A percentile compares a stretch with the other conserved stretches of the same genome.
Conservation (phyloP, 129 eudicot species). For the Centella asiatica region DNA sequence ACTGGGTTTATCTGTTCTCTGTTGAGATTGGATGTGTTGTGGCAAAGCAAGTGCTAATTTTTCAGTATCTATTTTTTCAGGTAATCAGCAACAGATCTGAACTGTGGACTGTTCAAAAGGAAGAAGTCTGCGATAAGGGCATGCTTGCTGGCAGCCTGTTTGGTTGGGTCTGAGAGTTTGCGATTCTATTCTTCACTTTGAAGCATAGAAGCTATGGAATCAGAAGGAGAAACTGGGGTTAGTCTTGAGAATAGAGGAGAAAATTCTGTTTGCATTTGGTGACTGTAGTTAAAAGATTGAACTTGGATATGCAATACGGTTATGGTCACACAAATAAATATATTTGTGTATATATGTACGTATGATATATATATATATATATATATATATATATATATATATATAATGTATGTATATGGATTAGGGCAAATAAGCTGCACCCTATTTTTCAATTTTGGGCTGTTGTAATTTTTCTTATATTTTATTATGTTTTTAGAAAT, state of each 20-base stretch:
- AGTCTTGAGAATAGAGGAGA: constrained; percentile 4
- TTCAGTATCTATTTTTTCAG: neutral
- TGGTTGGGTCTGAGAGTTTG: neutral
- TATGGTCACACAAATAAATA: too few relatives aligned
- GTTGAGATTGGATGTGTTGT: neutral
- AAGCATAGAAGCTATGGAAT: constrained; percentile 39
- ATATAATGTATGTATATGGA: too few relatives aligned
- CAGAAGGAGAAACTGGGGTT: constrained; percentile 77
- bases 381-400: too few relatives aligned
- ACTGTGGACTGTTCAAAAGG: neutral
- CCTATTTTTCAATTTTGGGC: too few relatives aligned
- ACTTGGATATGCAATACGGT: neutral
- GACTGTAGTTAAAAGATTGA: neutral
- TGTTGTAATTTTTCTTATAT: too few relatives aligned
- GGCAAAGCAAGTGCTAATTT: neutral
- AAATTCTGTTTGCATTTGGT: neutral
- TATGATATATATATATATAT: too few relatives aligned
- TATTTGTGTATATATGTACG: too few relatives aligned
- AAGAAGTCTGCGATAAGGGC: neutral
- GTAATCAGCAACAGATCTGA: too few relatives aligned
- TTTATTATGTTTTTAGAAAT: too few relatives aligned
- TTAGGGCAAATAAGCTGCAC: too few relatives aligned
- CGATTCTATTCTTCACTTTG: constrained; percentile 2
- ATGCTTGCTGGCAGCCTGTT: neutral
- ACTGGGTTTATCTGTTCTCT: neutral